Evolutionary conservation across 176 grass and related monocot species (phyloP), one percentile per base, ranked within the genome.

Genomic region (Oryza longistaminata): DNA sequence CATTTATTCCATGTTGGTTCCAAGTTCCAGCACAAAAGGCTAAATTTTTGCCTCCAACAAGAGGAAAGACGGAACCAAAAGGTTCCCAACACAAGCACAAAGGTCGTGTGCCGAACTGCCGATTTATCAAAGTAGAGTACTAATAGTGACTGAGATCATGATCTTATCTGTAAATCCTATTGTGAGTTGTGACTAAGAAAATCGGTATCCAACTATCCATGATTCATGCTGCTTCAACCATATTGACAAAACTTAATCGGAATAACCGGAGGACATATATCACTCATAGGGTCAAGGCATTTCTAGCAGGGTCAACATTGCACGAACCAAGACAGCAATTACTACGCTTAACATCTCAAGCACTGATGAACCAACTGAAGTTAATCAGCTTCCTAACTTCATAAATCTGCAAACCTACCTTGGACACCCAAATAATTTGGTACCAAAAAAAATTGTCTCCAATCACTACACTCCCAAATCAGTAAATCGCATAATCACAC

Each of bases 381-480:
- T 26, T 40, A 27, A 80, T 52, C 22, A 55, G 43, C 42, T 40
- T 12, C 42, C 45, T 9, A 13, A 19, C 14, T 13, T 77, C 13
- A 16, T 10, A 55, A 70, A 53, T 55, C 2, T 3, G 3, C 15
- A 58, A 60, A 61, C 19, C 58, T 62, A 62, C 8, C 21, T 22
- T 37, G 29, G 48, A 46, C 12, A 13, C 6, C 17, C 26, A 33
- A 68, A 80, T 75, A 68, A 80, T 75, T 52, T 88, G 68, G 64
- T 39, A 46, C 43, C n/a, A 9, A 37, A 17, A 84, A 61, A 60
- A 74, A 31, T 31, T 66, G 82, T 2, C 33, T 16, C 61, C 3
- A 71, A 27, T 9, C 3, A 60, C 22, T 76, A 73, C 0, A 70
- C 19, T 72, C 1, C 55, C 11, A 24, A 85, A 64, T 71, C 24